These are phyloP conservation scores for Musa troglodytarum DNA, from an alignment of 176 grass and related monocot genomes.

Conservation along the genomic window DNA sequence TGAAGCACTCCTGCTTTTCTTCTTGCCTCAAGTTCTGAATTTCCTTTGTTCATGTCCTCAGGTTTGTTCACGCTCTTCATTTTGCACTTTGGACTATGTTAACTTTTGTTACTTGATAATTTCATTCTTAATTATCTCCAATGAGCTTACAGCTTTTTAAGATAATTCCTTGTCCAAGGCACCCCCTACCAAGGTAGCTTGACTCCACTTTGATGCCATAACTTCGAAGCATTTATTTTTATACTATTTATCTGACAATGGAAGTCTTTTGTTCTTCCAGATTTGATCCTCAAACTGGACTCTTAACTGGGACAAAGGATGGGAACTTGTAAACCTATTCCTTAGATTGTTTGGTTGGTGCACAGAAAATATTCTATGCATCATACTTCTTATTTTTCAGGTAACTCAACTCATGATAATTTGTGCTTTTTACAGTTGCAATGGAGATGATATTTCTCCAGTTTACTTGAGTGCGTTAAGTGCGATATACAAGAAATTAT, in stretches of 20 bases:
- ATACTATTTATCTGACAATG: background rate
- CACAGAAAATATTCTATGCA: constrained; percentile 73
- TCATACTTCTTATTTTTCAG: constrained; percentile 94
- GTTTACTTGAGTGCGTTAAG: too few relatives aligned
- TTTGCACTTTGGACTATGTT: constrained; percentile 5
- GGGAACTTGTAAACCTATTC: constrained; percentile 91
- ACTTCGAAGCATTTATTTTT: background rate
- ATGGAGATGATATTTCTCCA: too few relatives aligned
- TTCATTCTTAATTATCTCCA: constrained; percentile 14
- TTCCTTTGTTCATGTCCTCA: constrained; percentile 90
- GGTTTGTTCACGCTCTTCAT: constrained; percentile 33
- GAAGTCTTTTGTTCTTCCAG: constrained; percentile 29
- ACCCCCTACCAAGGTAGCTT: constrained; percentile 77
- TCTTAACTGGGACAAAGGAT: constrained; percentile 73
- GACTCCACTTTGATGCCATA: constrained; percentile 2
- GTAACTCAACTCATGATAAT: constrained; percentile 18
- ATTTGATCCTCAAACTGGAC: constrained; percentile 76
- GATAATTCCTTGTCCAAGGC: constrained; percentile 89
- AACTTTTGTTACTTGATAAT: constrained; percentile 14
- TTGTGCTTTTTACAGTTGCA: background rate
- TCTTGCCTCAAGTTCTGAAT: constrained; percentile 97
- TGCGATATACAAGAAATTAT: too few relatives aligned
- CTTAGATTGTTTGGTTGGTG: constrained; percentile 86
- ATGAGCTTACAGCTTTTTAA: constrained; percentile 60
- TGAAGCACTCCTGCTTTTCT: constrained; percentile 90